Evolutionary conservation across 306 rosid genomes (phyloP).

Genomic region (Vigna mungo): DNA sequence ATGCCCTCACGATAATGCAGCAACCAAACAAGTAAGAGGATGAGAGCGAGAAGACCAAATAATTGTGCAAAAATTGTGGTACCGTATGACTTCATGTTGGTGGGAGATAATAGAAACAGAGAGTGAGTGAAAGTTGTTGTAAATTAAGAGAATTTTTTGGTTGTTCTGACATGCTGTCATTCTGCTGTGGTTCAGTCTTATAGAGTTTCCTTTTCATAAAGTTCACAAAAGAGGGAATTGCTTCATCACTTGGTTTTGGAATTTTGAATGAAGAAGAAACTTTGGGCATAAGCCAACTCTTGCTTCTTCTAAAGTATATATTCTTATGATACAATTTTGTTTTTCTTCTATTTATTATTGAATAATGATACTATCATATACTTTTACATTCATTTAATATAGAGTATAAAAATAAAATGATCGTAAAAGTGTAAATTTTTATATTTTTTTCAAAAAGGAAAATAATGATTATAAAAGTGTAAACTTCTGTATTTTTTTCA

Average conservation of each 20-base stretch:
- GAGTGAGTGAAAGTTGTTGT: background rate
- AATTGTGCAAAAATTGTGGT: constrained; percentile 66
- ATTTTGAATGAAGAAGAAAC: constrained; percentile 57
- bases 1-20: constrained; percentile 81
- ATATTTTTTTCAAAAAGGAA: too few relatives aligned
- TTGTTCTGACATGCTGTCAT: constrained; percentile 39
- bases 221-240: constrained; percentile 56
- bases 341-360: background rate
- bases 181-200: constrained; percentile 47
- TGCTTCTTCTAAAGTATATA: constrained; percentile 44
- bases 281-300: constrained; percentile 47
- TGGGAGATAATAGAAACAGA: background rate
- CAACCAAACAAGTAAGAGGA: constrained; percentile 85
- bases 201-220: constrained; percentile 40
- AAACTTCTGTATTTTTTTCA: too few relatives aligned
- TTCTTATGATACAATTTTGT: constrained; percentile 28
- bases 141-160: background rate
- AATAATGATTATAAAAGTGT: too few relatives aligned
- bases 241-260: constrained; percentile 84
- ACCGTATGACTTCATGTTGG: constrained; percentile 35
- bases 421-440: too few relatives aligned
- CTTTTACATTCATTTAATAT: too few relatives aligned
- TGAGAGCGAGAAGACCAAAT: constrained; percentile 69
- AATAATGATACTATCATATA: too few relatives aligned
- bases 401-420: too few relatives aligned